These are phyloP conservation scores for Monosporascus sp. DNA, from an alignment of 2,329 filamentous ascomycete species.

Conservation along the genomic window DNA sequence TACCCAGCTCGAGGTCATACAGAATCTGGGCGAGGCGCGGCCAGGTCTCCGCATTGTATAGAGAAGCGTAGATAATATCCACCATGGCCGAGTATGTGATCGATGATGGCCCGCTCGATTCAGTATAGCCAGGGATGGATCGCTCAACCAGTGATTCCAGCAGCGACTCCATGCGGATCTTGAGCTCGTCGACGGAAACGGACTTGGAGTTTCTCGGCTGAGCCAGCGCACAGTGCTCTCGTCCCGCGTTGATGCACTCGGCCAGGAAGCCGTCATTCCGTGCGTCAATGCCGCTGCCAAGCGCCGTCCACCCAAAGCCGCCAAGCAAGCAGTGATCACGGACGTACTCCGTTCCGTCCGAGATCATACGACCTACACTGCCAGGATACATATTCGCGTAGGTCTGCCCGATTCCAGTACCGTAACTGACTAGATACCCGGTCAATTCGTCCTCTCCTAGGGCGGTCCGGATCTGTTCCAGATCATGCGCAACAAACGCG, in stretches of 20 bases:
- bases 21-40: slow-evolving; percentile 36
- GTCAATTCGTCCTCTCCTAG: slow-evolving; percentile 42
- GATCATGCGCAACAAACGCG: slow-evolving; percentile 40
- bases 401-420: slow-evolving; percentile 47
- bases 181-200: slow-evolving; percentile 31
- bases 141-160: slow-evolving; percentile 32
- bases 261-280: slow-evolving; percentile 47
- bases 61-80: slow-evolving; percentile 30
- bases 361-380: slow-evolving; percentile 41
- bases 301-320: slow-evolving; percentile 41
- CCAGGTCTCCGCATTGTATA: slow-evolving; percentile 41
- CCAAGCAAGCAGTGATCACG: slow-evolving; percentile 39
- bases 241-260: slow-evolving; percentile 43
- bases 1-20: slow-evolving; percentile 38
- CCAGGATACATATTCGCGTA: slow-evolving; percentile 46
- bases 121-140: slow-evolving; percentile 34
- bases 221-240: slow-evolving; percentile 39
- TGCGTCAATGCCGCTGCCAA: slow-evolving; percentile 44
- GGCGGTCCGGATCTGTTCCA: slow-evolving; percentile 43
- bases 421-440: slow-evolving; percentile 46
- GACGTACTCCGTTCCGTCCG: slow-evolving; percentile 45
- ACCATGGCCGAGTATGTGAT: slow-evolving; percentile 42
- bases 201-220: slow-evolving; percentile 21
- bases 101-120: slow-evolving; percentile 35
- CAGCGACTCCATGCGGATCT: slow-evolving; percentile 33